Base-by-base conservation (phyloP, 2,329 filamentous ascomycete species). In the Aspergillus neotritici region DNA sequence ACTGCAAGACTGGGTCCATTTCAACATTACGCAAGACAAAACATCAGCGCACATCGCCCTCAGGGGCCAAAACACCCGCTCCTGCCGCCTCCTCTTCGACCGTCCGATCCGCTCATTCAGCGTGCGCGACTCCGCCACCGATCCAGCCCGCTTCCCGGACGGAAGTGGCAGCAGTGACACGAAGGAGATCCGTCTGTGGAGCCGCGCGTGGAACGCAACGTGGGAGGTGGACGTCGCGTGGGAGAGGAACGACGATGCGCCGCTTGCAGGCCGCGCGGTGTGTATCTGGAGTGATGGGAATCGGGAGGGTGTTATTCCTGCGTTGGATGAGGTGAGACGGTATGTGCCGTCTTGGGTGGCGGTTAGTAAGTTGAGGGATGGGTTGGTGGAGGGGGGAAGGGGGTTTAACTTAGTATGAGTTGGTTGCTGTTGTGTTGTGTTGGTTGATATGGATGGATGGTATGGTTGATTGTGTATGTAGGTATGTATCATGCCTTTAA, bases 221-320 rank as follows among this genome's bases (percentile, higher is more conserved):
- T 96, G 90, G 87, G 76, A 76, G 12, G 83, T 94, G 13, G 80
- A 86, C 54, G 75, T 93, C 2, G 73, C 78, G 43, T 89, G 84
- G 69, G 74, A 43, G 50, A 61, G 12, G 57, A 57, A 42, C 34
- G 49, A 48, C 7, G 59, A 63, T 32, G 50, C 57, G 12, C 58
- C 65, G 13, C 57, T 88, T 29, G 75, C 74, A 50, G 86, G 89
- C 1, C 76, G 71, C 29, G 80, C 90, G 1, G 75, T 83, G 12
- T 97, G 93, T 66, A 72, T 86, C 28, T 97, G 90, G 89, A 88
- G 84, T 56, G 93, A 98, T 68, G 82, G 79, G 34, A 96, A 96
- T 58, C 69, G 71, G 30, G 65, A 68, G 2, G 83, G 80, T 3
- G 74, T 75, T 1, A 89, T 97, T 37, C 90, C 91, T 0, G 90